A percentile compares a stretch with the other conserved stretches of the same genome.
phyloP scores from a whole-genome alignment of 179 eudicot genomes.

The Amaranthus tricolor region DNA sequence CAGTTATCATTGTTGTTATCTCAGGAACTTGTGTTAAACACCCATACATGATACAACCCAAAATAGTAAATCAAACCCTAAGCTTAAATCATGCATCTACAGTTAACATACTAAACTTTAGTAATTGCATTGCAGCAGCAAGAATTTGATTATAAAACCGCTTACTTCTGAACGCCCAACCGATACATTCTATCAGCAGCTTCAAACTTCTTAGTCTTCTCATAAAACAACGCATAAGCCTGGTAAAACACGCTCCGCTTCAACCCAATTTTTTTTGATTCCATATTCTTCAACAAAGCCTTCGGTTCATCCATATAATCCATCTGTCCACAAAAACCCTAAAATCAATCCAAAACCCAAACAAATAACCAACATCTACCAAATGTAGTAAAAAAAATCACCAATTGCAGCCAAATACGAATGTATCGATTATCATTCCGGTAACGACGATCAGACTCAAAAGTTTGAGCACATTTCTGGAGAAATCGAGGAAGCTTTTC shows the following conservation, averaged over 20 bases:
- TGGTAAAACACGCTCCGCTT: slow-evolving; percentile 70
- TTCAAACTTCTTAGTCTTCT: slow-evolving; percentile 81
- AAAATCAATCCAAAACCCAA: slow-evolving; percentile 13
- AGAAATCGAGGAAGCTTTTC: slow-evolving; percentile 93
- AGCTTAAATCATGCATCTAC: not conserved
- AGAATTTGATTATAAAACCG: not conserved
- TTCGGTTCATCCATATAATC: slow-evolving; percentile 92
- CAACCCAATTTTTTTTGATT: slow-evolving; percentile 57
- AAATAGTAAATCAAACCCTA: not conserved
- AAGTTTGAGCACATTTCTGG: slow-evolving; percentile 80
- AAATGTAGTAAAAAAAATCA: slow-evolving; percentile 4
- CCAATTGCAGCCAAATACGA: slow-evolving; percentile 92
- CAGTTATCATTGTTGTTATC: no score
- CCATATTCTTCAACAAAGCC: slow-evolving; percentile 65
- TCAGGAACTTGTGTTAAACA: not conserved
- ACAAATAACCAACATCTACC: not conserved
- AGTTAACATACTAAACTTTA: not conserved
- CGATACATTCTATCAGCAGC: slow-evolving; percentile 77
- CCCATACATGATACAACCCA: not conserved
- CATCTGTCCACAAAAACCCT: slow-evolving; percentile 55
- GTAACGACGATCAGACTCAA: slow-evolving; percentile 64
- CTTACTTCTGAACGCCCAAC: slow-evolving; percentile 86
- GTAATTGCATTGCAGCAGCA: not conserved
- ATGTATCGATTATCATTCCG: slow-evolving; percentile 71
- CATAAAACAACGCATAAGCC: slow-evolving; percentile 92